Evolutionary conservation across 768 basidiomycete species (phyloP).

Genomic region (Auriculariales sp.): DNA sequence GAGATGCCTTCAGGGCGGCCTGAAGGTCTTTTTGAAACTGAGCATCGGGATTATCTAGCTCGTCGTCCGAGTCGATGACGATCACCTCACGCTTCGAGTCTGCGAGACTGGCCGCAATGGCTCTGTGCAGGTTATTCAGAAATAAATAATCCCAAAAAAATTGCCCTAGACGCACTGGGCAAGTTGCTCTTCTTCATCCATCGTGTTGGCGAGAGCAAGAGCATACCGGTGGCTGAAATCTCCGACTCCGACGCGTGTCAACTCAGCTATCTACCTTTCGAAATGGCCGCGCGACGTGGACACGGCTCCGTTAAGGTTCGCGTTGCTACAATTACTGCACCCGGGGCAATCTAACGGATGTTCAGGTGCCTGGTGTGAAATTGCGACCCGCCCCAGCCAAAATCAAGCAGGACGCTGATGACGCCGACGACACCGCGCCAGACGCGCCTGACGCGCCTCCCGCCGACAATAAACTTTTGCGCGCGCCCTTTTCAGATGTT

Average conservation of each 20-base stretch:
- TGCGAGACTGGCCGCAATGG: conserved; percentile 3
- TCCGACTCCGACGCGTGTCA: background rate
- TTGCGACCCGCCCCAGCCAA: conserved; percentile 43
- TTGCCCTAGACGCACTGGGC: background rate
- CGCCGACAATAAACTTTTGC: background rate
- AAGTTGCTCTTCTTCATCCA: conserved; percentile 3
- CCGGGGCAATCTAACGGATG: background rate
- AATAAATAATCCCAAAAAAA: background rate
- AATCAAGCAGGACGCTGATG: conserved; percentile 3
- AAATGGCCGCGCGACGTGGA: conserved; percentile 3
- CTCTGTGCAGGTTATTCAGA: no score
- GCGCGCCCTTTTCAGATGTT: conserved; percentile 46
- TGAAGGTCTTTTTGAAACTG: conserved; percentile 1
- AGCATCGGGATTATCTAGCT: conserved; percentile 1
- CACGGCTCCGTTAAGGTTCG: conserved; percentile 5
- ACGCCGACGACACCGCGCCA: background rate
- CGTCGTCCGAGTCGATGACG: background rate
- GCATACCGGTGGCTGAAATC: no score
- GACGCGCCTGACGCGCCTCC: conserved; percentile 20
- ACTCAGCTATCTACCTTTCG: background rate
- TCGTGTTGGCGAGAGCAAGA: no score
- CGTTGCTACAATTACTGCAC: background rate
- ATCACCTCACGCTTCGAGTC: conserved; percentile 1
- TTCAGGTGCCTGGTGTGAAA: conserved; percentile 69
- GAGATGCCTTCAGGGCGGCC: background rate